A percentile compares a stretch with the other conserved stretches of the same genome.
Conservation (phyloP, 164 flowering plant genomes). For the Berberis vulgaris region DNA sequence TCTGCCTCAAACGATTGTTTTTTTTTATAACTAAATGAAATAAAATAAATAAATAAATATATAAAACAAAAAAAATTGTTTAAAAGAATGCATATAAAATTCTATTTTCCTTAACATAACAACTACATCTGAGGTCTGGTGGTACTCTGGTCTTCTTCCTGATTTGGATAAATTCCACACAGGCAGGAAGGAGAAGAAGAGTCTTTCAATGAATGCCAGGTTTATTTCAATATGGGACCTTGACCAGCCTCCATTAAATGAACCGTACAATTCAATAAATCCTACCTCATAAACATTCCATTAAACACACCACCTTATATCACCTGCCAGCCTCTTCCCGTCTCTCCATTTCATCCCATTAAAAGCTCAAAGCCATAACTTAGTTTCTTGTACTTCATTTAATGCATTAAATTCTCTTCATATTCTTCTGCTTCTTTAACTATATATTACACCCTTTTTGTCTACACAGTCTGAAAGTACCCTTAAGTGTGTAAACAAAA, state of each 20-base stretch:
- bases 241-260: not conserved
- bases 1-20: too few species aligned
- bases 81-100: too few species aligned
- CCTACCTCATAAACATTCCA: not conserved
- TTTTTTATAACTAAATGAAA: too few species aligned
- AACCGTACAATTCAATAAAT: not conserved
- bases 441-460: not conserved
- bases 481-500: not conserved
- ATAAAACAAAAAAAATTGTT: too few species aligned
- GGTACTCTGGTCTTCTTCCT: too few species aligned
- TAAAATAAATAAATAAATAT: too few species aligned
- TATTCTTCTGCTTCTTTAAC: not conserved
- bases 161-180: too few species aligned
- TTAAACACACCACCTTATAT: not conserved
- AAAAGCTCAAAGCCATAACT: slow-evolving; percentile 4
- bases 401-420: slow-evolving; percentile 1
- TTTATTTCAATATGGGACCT: not conserved
- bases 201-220: not conserved
- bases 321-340: not conserved
- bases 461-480: not conserved
- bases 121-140: too few species aligned
- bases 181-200: not conserved
- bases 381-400: not conserved
- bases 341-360: slow-evolving; percentile 1
- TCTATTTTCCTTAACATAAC: too few species aligned